phyloP scores from a whole-genome alignment of 1,284 basidiomycete genomes.

The Boletellus deceptivus region DNA sequence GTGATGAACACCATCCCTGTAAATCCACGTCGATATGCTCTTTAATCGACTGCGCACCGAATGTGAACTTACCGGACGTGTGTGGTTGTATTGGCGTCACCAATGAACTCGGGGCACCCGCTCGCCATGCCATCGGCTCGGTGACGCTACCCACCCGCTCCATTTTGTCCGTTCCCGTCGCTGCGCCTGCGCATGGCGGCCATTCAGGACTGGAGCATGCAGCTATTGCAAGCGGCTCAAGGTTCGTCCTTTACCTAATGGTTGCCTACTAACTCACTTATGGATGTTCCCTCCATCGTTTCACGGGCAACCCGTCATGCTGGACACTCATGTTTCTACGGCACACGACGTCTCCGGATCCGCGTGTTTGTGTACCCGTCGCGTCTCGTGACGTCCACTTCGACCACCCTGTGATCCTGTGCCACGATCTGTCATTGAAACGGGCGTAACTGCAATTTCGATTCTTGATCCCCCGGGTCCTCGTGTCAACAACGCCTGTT shows the following conservation, averaged over 20 bases:
- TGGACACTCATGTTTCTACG: slow-evolving; percentile 9
- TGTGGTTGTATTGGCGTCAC: not conserved
- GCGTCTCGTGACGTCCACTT: slow-evolving; percentile 6
- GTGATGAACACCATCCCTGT: not conserved
- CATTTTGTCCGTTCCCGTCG: slow-evolving; percentile 5
- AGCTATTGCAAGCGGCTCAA: slow-evolving; percentile 81
- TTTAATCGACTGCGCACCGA: slow-evolving; percentile 2
- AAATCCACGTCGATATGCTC: not conserved
- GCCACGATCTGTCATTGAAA: slow-evolving; percentile 14
- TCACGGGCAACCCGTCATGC: slow-evolving; percentile 3
- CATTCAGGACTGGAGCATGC: slow-evolving; percentile 68
- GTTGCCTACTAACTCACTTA: slow-evolving; percentile 22
- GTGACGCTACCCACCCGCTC: slow-evolving; percentile 5
- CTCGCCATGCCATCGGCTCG: slow-evolving; percentile 13
- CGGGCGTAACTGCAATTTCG: slow-evolving; percentile 24
- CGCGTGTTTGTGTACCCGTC: slow-evolving; percentile 11
- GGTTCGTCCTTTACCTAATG: slow-evolving; percentile 43
- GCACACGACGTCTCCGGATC: slow-evolving; percentile 21
- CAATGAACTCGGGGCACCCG: not conserved
- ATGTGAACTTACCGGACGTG: slow-evolving; percentile 4
- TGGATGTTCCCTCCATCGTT: slow-evolving; percentile 5
- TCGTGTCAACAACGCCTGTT: slow-evolving; percentile 19
- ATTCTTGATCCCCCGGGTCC: slow-evolving; percentile 26
- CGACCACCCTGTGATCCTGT: not conserved
- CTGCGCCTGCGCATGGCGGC: slow-evolving; percentile 4